phyloP scores from a whole-genome alignment of 495 filamentous ascomycete genomes.

The Daldinia grandis region DNA sequence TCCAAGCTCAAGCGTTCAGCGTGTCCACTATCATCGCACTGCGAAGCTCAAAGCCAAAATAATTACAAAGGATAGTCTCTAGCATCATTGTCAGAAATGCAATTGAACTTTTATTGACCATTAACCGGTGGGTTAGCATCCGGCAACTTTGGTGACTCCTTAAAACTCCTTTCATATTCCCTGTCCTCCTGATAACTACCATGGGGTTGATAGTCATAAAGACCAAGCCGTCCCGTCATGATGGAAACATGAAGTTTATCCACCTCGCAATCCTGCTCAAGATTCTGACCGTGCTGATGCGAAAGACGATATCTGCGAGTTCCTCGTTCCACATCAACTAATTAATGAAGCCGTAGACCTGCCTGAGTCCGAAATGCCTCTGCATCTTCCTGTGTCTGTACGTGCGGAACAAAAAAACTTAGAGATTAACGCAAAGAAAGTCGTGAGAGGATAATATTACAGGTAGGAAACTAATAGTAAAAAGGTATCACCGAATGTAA shows the following conservation, averaged over 20 bases:
- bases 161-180: conserved; percentile 41
- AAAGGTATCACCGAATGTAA: conserved; percentile 27
- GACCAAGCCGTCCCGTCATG: conserved; percentile 32
- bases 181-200: conserved; percentile 28
- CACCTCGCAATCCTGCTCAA: conserved; percentile 20
- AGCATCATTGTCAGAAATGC: conserved; percentile 24
- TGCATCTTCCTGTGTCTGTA: conserved; percentile 16
- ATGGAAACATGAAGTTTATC: conserved; percentile 24
- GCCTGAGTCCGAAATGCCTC: conserved; percentile 28
- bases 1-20: not conserved
- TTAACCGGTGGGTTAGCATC: conserved; percentile 22
- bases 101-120: conserved; percentile 44
- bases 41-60: not conserved
- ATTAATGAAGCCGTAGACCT: conserved; percentile 34
- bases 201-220: conserved; percentile 27
- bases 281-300: conserved; percentile 23
- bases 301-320: conserved; percentile 18
- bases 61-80: conserved; percentile 13
- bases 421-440: conserved; percentile 24
- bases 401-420: conserved; percentile 20
- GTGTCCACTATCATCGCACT: not conserved
- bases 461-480: conserved; percentile 16
- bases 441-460: conserved; percentile 38
- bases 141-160: conserved; percentile 34
- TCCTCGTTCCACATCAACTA: conserved; percentile 36